These are phyloP conservation scores for Fusarium armeniacum DNA, from an alignment of 2,329 filamentous ascomycete species.

Conservation along the genomic window DNA sequence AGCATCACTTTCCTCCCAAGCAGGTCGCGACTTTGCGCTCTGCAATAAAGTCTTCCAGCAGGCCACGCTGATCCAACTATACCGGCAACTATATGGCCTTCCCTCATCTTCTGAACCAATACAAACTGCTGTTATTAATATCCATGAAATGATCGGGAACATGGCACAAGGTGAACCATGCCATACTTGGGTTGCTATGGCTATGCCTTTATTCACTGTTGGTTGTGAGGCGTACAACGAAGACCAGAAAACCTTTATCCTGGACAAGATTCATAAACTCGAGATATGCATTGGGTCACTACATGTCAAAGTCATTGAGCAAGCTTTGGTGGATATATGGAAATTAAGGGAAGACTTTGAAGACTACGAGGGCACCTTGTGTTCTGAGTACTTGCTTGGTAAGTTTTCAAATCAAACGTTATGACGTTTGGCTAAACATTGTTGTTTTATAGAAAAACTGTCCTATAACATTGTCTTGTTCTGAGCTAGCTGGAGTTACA, in stretches of 20 bases:
- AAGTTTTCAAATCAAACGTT: not conserved
- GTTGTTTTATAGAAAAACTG: slow-evolving; percentile 37
- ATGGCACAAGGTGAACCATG: slow-evolving; percentile 51
- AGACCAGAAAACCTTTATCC: slow-evolving; percentile 39
- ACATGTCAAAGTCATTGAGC: slow-evolving; percentile 46
- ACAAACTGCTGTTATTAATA: slow-evolving; percentile 35
- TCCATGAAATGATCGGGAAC: slow-evolving; percentile 44
- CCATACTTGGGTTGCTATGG: slow-evolving; percentile 53
- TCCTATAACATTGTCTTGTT: slow-evolving; percentile 52
- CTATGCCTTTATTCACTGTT: slow-evolving; percentile 51
- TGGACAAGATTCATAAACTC: slow-evolving; percentile 49
- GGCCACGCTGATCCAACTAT: slow-evolving; percentile 47
- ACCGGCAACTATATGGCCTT: slow-evolving; percentile 44
- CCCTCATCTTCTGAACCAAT: slow-evolving; percentile 39
- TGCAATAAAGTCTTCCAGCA: slow-evolving; percentile 50
- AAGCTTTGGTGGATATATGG: slow-evolving; percentile 50
- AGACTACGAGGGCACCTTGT: slow-evolving; percentile 41
- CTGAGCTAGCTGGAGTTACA: not conserved
- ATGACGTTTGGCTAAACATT: not conserved
- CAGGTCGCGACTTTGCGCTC: slow-evolving; percentile 45
- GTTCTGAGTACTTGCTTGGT: slow-evolving; percentile 45
- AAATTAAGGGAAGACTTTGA: slow-evolving; percentile 36
- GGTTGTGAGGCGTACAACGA: slow-evolving; percentile 48
- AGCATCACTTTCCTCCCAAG: slow-evolving; percentile 42
- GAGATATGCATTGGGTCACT: slow-evolving; percentile 48